These are phyloP conservation scores for Cryphonectria naterciae DNA, from an alignment of 2,329 filamentous ascomycete species.

Conservation along the genomic window DNA sequence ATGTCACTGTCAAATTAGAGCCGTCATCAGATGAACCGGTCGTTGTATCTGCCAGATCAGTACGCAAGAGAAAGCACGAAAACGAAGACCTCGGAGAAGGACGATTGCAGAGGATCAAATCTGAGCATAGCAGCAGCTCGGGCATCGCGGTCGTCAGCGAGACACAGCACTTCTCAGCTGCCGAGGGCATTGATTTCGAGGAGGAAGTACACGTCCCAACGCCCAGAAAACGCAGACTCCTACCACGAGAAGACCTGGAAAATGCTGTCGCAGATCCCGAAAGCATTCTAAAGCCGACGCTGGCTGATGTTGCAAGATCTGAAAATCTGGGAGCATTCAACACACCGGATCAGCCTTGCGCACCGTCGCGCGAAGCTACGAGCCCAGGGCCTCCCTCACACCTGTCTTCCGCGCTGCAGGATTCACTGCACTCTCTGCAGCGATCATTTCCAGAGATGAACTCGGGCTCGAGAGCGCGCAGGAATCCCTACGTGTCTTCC, in stretches of 20 bases:
- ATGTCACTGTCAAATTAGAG: constrained; percentile 50
- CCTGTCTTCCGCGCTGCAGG: not conserved
- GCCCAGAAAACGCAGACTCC: constrained; percentile 41
- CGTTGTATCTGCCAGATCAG: constrained; percentile 53
- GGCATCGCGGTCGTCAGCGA: constrained; percentile 37
- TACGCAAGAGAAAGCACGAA: constrained; percentile 52
- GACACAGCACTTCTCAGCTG: constrained; percentile 41
- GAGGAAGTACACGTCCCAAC: constrained; percentile 50
- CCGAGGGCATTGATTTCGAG: constrained; percentile 66
- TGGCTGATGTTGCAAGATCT: not conserved
- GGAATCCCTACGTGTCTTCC: not conserved
- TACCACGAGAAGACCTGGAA: not conserved
- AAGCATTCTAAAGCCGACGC: not conserved
- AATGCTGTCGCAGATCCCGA: not conserved
- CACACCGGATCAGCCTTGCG: not conserved
- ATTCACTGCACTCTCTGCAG: constrained; percentile 18
- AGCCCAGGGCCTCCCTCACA: not conserved
- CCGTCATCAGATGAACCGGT: constrained; percentile 58
- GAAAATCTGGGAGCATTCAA: not conserved
- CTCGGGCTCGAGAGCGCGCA: not conserved
- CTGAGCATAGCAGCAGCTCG: constrained; percentile 42
- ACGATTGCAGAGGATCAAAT: constrained; percentile 46
- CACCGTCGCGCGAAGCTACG: not conserved
- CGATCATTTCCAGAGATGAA: not conserved
- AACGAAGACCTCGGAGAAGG: constrained; percentile 29